Evolutionary conservation across 176 grass and related monocot species (phyloP).

Genomic region (Saccharum spontaneum): DNA sequence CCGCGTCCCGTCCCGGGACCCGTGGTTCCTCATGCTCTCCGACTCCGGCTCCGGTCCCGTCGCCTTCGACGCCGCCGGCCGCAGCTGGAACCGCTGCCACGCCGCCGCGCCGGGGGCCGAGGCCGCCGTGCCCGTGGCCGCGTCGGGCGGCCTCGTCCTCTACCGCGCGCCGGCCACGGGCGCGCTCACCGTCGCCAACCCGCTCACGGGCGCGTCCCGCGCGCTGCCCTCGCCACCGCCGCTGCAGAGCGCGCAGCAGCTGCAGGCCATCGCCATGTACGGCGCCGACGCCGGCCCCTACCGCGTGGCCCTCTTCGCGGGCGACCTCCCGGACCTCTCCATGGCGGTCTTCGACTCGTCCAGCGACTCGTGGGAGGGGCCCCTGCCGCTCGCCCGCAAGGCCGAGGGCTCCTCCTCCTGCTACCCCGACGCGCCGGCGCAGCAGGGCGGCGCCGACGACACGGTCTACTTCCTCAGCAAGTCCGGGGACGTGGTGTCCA

Average conservation of each 20-base stretch:
- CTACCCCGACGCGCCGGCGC: conserved; percentile 2
- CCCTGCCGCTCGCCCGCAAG: conserved; percentile 44
- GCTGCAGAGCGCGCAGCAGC: conserved; percentile 11
- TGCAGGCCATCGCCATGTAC: conserved; percentile 79
- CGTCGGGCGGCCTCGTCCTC: conserved; percentile 75
- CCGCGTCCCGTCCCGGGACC: conserved; percentile 43
- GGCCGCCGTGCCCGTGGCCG: conserved; percentile 61
- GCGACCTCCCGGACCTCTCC: conserved; percentile 58
- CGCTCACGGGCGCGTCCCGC: conserved; percentile 59
- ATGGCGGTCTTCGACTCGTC: conserved; percentile 60
- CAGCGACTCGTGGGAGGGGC: conserved; percentile 41
- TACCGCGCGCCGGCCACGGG: conserved; percentile 50
- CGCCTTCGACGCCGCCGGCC: conserved; percentile 41
- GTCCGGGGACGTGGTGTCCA: conserved; percentile 77
- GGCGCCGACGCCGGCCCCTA: conserved; percentile 23
- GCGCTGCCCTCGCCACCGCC: conserved; percentile 48
- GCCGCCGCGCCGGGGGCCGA: conserved; percentile 14
- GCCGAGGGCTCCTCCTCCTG: background rate
- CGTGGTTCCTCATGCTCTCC: conserved; percentile 80
- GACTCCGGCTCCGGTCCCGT: conserved; percentile 16
- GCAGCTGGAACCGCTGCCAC: conserved; percentile 27
- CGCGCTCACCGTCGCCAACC: conserved; percentile 61
- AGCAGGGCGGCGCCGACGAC: conserved; percentile 29
- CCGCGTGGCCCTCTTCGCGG: conserved; percentile 57
- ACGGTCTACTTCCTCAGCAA: conserved; percentile 83